Conservation (phyloP, 129 eudicot genomes). For the Calendula officinalis region DNA sequence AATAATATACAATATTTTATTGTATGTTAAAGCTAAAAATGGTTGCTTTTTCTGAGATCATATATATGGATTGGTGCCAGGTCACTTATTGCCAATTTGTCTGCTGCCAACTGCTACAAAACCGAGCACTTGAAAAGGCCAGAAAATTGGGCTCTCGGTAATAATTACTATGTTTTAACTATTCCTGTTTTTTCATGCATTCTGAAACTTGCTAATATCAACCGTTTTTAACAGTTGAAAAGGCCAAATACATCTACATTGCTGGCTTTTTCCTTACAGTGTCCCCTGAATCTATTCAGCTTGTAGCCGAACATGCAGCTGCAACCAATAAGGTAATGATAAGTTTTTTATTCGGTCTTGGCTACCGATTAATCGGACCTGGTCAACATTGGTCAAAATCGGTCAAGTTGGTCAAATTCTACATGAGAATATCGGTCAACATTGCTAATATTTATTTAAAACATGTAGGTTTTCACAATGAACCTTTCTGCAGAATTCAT, state of each 20-base stretch:
- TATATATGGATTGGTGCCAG: conserved; percentile 31
- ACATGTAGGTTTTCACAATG: conserved; percentile 65
- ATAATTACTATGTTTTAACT: background rate
- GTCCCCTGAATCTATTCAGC: conserved; percentile 84
- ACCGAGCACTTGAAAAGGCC: conserved; percentile 76
- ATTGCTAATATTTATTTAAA: background rate
- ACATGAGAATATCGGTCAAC: no score
- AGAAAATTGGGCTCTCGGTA: conserved; percentile 97
- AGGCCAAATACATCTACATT: conserved; percentile 85
- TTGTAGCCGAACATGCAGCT: conserved; percentile 95
- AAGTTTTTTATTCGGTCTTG: no score
- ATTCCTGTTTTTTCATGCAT: background rate
- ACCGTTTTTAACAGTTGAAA: conserved; percentile 64
- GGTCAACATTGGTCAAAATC: no score
- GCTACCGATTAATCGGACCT: no score
- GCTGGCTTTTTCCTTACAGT: conserved; percentile 98
- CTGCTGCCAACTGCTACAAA: conserved; percentile 98
- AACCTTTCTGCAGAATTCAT: conserved; percentile 98
- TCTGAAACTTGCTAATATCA: background rate
- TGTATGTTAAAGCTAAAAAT: background rate
- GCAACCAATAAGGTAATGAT: conserved; percentile 78
- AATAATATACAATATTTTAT: background rate
- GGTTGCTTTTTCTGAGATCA: no score
- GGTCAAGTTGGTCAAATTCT: no score
- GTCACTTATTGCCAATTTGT: conserved; percentile 84